These are phyloP conservation scores for Betula pendula DNA, from an alignment of 306 rosid species.

Conservation along the genomic window DNA sequence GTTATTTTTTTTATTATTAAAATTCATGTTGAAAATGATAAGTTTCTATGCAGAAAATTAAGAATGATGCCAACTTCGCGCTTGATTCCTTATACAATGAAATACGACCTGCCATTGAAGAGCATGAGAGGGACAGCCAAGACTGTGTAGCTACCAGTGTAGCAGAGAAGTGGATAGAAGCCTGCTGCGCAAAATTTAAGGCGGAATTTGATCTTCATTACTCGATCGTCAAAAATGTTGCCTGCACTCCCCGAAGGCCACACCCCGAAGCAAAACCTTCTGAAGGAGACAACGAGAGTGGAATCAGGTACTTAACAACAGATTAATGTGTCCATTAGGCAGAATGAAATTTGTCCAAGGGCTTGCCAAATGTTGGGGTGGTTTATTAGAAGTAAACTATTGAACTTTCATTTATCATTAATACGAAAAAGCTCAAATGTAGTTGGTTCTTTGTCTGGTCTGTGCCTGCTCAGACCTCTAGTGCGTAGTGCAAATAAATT, in stretches of 20 bases:
- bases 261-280: slow-evolving; percentile 41
- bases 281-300: slow-evolving; percentile 43
- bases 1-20: background rate
- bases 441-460: background rate
- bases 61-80: slow-evolving; percentile 51
- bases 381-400: background rate
- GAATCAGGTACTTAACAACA: slow-evolving; percentile 48
- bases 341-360: background rate
- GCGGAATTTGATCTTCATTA: slow-evolving; percentile 84
- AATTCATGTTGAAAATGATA: slow-evolving; percentile 5
- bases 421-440: background rate
- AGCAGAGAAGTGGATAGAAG: slow-evolving; percentile 96
- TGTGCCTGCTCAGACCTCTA: background rate
- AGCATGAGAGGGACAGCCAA: slow-evolving; percentile 91
- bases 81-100: slow-evolving; percentile 81
- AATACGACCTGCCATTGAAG: slow-evolving; percentile 96
- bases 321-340: slow-evolving; percentile 30
- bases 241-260: slow-evolving; percentile 46
- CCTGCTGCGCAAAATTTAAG: slow-evolving; percentile 76
- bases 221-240: slow-evolving; percentile 58
- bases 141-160: slow-evolving; percentile 85
- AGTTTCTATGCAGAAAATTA: slow-evolving; percentile 53
- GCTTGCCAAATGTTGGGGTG: background rate
- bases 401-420: background rate
- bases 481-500: background rate